These are phyloP conservation scores for Eucalyptus cloeziana DNA, from an alignment of 345 rosid species.

Conservation along the genomic window DNA sequence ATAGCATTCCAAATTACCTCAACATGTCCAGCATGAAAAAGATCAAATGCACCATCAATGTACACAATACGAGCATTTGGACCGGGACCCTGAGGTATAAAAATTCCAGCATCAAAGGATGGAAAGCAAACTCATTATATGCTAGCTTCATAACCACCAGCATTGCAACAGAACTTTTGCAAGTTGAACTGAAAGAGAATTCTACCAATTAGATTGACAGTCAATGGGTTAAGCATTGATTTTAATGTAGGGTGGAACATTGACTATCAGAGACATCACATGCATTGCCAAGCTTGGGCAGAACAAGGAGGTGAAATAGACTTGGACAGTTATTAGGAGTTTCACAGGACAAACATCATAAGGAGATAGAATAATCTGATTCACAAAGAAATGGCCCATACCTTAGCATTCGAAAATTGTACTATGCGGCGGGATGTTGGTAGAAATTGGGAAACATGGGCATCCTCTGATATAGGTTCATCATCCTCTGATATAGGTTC, in stretches of 20 bases:
- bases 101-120: background rate
- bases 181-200: background rate
- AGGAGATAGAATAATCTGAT: background rate
- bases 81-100: slow-evolving; percentile 57
- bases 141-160: background rate
- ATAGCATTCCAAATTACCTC: slow-evolving; percentile 37
- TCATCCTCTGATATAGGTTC: slow-evolving; percentile 8
- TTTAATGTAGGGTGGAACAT: background rate
- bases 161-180: background rate
- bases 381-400: slow-evolving; percentile 1
- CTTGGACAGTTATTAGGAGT: background rate
- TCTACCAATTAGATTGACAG: background rate
- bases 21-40: slow-evolving; percentile 97
- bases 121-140: background rate
- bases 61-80: slow-evolving; percentile 79
- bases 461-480: slow-evolving; percentile 7
- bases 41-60: slow-evolving; percentile 97
- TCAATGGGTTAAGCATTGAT: background rate
- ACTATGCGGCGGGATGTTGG: slow-evolving; percentile 94
- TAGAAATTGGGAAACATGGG: slow-evolving; percentile 64
- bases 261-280: background rate
- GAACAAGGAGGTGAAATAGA: background rate
- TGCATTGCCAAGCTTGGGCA: background rate
- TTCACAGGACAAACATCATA: background rate
- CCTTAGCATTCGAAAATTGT: slow-evolving; percentile 97